Evolutionary conservation across 768 basidiomycete genomes (phyloP), one percentile per base, ranked within the genome.

Genomic region (Lyophyllum shimeji): DNA sequence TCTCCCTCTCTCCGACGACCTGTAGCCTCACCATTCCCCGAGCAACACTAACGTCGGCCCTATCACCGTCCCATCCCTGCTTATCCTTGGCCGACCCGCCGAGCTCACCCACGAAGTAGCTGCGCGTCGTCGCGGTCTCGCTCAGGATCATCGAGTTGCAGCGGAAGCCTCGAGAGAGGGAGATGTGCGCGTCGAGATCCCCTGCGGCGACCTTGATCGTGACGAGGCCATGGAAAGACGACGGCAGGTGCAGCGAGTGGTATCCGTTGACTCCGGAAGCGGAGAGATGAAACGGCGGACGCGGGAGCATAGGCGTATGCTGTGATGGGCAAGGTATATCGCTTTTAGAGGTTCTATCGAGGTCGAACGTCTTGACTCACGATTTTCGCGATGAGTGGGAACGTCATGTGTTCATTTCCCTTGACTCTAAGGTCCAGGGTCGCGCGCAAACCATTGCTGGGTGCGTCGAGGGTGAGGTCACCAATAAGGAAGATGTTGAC

Each of bases 141-240:
- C 62, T 68, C 33, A 77, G 67, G 27, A 75, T 68, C n/a, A 67
- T 70, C 24, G 69, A 65, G 20, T 65, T 57, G 3, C 56, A 60
- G 29, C 51, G 44, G 20, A 76, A 61, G 11, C 59, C 69, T 5
- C 53, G 53, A 7, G 74, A 76, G 8, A 77, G 68, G 8, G 63
- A 61, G 3, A 76, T 63, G 52, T 73, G 76, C 9, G 59, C 63
- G 39, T 72, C 74, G 21, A 77, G 65, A 56, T 76, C 67, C 5
- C 75, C 76, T 0, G 65, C 69, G n/a, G 64, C 65, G 34, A 78
- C 67, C 50, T 64, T 60, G 21, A 78, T 62, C 0, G 69, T 72
- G 17, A 77, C 61, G 2, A 75, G 71, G 0, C 78, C 79, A 43
- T 69, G 71, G 64, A 78, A 77, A 8, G 77, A 74, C 17, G 65